Evolutionary conservation across 176 grass and related monocot genomes (phyloP), one percentile per base, ranked within the genome.

Genomic region (Hyparrhenia diplandra): DNA sequence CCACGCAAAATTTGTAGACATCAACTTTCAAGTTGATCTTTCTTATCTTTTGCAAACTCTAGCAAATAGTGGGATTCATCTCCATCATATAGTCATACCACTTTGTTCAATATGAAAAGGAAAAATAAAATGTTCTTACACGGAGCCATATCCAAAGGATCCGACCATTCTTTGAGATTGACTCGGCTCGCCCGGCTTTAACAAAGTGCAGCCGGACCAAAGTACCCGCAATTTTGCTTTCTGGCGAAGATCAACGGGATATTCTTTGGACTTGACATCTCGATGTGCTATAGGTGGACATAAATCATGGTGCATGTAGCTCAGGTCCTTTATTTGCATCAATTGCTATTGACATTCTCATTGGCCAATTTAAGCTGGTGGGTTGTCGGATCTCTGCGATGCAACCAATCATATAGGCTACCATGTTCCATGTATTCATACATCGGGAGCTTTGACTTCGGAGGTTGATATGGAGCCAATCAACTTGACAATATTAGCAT

Each of bases 111-210:
- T 52, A 42, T 58, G 65, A 58, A 2, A 21, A 11, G 10, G 1
- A 34, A 52, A 46, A 52, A 29, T 13, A 52, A 27, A 23, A 59
- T 73, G 30, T 75, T 47, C 43, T 73, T 62, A 88, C 93, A 85
- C 86, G 87, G 93, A 73, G 87, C 82, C 29, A 90, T 95, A 88
- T 46, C 93, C 89, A 52, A 92, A 92, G 23, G 93, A 60, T 55
- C 89, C 85, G 27, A 81, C 87, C 10, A 88, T 69, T 0, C 46
- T n/a, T n/a, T n/a, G 85, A 92, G 12, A 83, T 60, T 0, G 75
- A 61, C 60, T 90, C 82, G 77, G 79, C 5, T 92, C 82, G 0
- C 87, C 82, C n/a, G 2, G 40, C 80, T 70, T 88, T 88, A 20
- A 47, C 27, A n/a, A 21, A 92, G 32, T 16, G 75, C 14, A 13